Evolutionary conservation across 2,329 filamentous ascomycete genomes (phyloP).

Genomic region (Fusarium tjaetaba): DNA sequence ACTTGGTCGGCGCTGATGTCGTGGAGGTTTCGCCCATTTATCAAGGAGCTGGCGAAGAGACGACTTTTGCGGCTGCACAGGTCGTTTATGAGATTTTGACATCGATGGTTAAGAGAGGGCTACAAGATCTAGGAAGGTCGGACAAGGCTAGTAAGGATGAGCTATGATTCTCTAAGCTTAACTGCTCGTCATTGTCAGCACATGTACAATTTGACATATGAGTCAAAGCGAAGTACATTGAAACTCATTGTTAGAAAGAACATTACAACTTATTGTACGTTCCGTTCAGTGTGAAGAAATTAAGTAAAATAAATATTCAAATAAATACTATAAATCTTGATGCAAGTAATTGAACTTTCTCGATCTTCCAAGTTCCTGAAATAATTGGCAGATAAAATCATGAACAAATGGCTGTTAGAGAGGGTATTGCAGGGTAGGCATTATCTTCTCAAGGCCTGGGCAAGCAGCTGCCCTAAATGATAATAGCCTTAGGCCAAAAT

Average conservation of each 20-base stretch:
- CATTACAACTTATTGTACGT: too few species aligned
- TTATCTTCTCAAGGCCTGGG: too few species aligned
- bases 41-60: conserved; percentile 81
- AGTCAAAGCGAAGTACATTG: rapidly evolving
- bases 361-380: too few species aligned
- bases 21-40: conserved; percentile 88
- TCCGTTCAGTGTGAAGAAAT: too few species aligned
- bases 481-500: too few species aligned
- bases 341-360: too few species aligned
- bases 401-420: rapidly evolving
- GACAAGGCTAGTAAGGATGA: conserved; percentile 47
- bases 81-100: conserved; percentile 86
- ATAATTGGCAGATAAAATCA: too few species aligned
- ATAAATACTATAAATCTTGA: too few species aligned
- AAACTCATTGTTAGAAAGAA: rapidly evolving
- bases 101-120: conserved; percentile 70
- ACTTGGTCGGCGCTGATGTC: conserved; percentile 88
- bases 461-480: not conserved
- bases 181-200: not conserved
- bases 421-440: not conserved
- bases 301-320: rapidly evolving
- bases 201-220: too few species aligned
- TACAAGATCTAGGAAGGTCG: conserved; percentile 50
- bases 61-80: conserved; percentile 84
- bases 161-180: conserved; percentile 38